These are phyloP conservation scores for Fusarium domesticum DNA, from an alignment of 2,329 filamentous ascomycete genomes.

Conservation along the genomic window DNA sequence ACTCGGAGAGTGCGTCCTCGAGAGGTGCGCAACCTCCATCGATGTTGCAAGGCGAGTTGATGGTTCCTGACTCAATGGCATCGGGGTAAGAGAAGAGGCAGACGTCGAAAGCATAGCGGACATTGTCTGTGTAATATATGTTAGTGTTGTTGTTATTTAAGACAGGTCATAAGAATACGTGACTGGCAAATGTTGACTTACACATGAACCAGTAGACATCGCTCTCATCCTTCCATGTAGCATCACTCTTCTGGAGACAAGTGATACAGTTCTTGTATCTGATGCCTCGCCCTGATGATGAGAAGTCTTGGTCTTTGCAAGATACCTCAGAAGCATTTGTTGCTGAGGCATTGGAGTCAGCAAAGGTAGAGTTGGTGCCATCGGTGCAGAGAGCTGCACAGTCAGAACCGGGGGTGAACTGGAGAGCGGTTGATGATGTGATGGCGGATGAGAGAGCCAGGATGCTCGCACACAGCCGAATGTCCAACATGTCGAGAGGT, in stretches of 20 bases:
- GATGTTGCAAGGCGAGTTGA: constrained; percentile 44
- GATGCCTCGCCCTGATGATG: constrained; percentile 36
- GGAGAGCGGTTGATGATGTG: constrained; percentile 31
- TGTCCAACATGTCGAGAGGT: constrained; percentile 7
- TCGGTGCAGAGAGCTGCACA: constrained; percentile 50
- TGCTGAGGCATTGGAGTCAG: constrained; percentile 36
- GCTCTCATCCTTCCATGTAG: constrained; percentile 5
- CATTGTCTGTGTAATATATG: constrained; percentile 41
- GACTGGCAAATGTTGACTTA: too few relatives aligned
- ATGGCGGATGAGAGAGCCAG: constrained; percentile 3
- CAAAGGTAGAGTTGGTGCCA: constrained; percentile 31
- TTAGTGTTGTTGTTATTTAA: neutral
- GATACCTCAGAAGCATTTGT: constrained; percentile 48
- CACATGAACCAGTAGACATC: constrained; percentile 45
- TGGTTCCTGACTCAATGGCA: constrained; percentile 30
- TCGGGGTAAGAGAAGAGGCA: constrained; percentile 43
- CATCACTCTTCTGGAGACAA: constrained; percentile 46
- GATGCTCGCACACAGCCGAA: neutral
- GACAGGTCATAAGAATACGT: too few relatives aligned
- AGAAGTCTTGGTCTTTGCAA: constrained; percentile 43
- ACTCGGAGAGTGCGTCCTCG: constrained; percentile 35
- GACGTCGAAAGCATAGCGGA: constrained; percentile 46
- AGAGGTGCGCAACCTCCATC: constrained; percentile 42
- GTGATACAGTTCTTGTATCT: constrained; percentile 47
- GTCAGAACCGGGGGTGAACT: constrained; percentile 49